Evolutionary conservation across 208 protist species (phyloP), one percentile per base, ranked within the genome.

Genomic region (Balamuthia mandrillaris): DNA sequence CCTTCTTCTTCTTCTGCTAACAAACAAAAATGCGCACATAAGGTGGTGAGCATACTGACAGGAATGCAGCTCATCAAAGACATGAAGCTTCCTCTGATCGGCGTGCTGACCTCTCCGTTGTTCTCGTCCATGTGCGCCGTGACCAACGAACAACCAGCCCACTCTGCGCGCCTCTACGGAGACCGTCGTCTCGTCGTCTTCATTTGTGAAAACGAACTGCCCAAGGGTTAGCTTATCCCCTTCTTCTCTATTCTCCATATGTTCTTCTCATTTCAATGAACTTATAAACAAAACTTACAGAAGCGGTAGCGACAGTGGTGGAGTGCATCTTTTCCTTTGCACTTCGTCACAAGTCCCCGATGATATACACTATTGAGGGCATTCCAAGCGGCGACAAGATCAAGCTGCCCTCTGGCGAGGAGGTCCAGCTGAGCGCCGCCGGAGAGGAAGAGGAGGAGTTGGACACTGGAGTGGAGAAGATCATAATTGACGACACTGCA

Each of bases 311-410:
- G 35, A 49, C 63, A 4, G 33, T 72, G 0, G 63, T 41, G 14
- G 63, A 41, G 12, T 21, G 41, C 33, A 72, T 72, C 63, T 72
- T 35, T 41, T 33, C 41, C 63, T 72, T 72, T 72, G 63, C 63
- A 0, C 29, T 14, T 3, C 16, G 63, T 7, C 63, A 72, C 63
- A 45, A 33, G 31, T 72, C 37, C 63, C 63, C 63, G 3, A 72
- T 72, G 63, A 72, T 72, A 33, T 72, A 47, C 63, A 72, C 63
- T 7, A 27, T 72, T 21, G 63, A 72, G 35, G 63, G 63, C 63
- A 72, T 72, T 33, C 37, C 63, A 33, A 72, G 37, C 9, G 63
- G 63, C 10, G 63, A 72, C 63, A 72, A 41, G 21, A 74, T 49
- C 37, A 49, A 74, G 37, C 63, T 74, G 33, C 24, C n/a, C n/a